Conservation (phyloP, 2,329 filamentous ascomycete species). For the Chrysoporthe puriensis region DNA sequence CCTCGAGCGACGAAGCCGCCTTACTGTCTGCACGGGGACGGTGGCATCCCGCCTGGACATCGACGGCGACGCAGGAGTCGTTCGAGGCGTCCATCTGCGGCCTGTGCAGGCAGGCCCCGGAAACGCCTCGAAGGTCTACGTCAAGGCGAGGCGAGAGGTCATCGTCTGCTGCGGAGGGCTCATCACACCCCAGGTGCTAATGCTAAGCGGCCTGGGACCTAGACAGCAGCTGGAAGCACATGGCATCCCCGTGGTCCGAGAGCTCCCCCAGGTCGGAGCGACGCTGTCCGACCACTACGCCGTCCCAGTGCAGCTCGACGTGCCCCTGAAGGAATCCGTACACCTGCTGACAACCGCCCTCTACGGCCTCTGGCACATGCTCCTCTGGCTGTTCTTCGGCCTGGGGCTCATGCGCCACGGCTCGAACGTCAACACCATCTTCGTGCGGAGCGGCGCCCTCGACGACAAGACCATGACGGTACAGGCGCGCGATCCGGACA, state of each 20-base stretch:
- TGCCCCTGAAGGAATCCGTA: slow-evolving; percentile 20
- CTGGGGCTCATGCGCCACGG: slow-evolving; percentile 33
- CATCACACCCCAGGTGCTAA: slow-evolving; percentile 38
- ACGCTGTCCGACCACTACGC: slow-evolving; percentile 36
- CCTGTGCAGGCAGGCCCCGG: background rate
- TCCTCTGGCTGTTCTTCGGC: slow-evolving; percentile 37
- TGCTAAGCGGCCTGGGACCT: slow-evolving; percentile 40
- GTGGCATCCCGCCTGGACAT: slow-evolving; percentile 7
- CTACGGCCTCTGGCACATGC: slow-evolving; percentile 34
- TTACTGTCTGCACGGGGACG: slow-evolving; percentile 34
- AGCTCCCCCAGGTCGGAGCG: slow-evolving; percentile 32
- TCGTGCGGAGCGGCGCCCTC: slow-evolving; percentile 34
- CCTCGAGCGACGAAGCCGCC: slow-evolving; percentile 29
- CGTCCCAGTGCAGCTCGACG: slow-evolving; percentile 13
- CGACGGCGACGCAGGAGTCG: slow-evolving; percentile 19
- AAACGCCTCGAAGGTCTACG: slow-evolving; percentile 23
- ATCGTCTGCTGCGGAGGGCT: slow-evolving; percentile 38
- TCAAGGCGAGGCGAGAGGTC: slow-evolving; percentile 37
- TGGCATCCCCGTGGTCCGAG: background rate
- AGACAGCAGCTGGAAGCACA: background rate
- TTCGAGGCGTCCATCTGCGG: slow-evolving; percentile 32
- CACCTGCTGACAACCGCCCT: slow-evolving; percentile 8
- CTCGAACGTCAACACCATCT: slow-evolving; percentile 33
- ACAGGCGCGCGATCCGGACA: background rate
- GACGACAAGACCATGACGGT: slow-evolving; percentile 29